Percentiles rank a stretch among this genome's conserved stretches.
These are phyloP conservation scores for Gracilaria gracilis DNA, from an alignment of 23 red algal genomes.

Conservation along the genomic window DNA sequence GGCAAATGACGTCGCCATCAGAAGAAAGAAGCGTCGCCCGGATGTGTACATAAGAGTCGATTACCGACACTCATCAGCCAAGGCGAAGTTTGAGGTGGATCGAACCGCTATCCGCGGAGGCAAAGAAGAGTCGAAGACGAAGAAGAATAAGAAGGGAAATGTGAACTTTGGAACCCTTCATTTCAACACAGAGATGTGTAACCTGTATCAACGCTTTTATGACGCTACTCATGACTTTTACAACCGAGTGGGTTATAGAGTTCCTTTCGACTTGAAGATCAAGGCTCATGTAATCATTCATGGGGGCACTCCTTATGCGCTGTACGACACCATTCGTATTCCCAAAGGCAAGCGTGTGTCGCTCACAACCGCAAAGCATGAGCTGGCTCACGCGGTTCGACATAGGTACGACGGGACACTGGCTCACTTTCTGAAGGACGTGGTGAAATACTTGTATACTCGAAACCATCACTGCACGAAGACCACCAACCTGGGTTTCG, in stretches of 20 bases:
- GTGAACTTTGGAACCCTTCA: slow-evolving; percentile 39
- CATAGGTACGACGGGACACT: slow-evolving; percentile 26
- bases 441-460: slow-evolving; percentile 27
- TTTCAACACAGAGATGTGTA: slow-evolving; percentile 31
- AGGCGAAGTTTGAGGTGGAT: slow-evolving; percentile 24
- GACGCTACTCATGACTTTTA: slow-evolving; percentile 36
- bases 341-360: neutral
- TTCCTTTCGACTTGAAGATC: slow-evolving; percentile 31
- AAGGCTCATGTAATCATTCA: neutral
- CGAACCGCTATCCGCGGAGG: neutral
- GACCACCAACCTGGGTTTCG: slow-evolving; percentile 20
- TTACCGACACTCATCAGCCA: neutral
- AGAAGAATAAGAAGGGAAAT: neutral
- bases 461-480: slow-evolving; percentile 9
- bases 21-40: slow-evolving; percentile 28
- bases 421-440: slow-evolving; percentile 19
- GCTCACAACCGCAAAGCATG: slow-evolving; percentile 1
- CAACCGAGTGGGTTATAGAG: slow-evolving; percentile 14
- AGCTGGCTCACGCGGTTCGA: slow-evolving; percentile 42
- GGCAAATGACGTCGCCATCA: slow-evolving; percentile 1
- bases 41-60: slow-evolving; percentile 29
- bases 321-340: slow-evolving; percentile 26
- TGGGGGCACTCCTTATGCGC: slow-evolving; percentile 1
- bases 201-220: slow-evolving; percentile 16
- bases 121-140: slow-evolving; percentile 29